Percentiles rank a stretch among this genome's conserved stretches.
phyloP scores from a whole-genome alignment of 306 rosid species.

The Vachellia pachyceras region DNA sequence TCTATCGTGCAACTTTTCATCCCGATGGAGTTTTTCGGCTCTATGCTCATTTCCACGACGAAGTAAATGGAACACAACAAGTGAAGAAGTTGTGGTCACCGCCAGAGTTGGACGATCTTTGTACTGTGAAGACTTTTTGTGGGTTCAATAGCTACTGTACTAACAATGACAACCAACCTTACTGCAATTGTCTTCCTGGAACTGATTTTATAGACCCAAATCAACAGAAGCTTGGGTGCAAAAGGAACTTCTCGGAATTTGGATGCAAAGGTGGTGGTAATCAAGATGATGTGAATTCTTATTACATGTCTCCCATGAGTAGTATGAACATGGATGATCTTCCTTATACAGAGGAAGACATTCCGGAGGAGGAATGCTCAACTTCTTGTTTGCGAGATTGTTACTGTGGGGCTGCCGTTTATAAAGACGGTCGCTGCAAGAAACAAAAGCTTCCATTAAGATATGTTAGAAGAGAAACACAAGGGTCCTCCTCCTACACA shows the following conservation, averaged over 20 bases:
- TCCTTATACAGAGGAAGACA: constrained; percentile 7
- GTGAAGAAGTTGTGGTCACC: not conserved
- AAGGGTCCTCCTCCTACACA: not conserved
- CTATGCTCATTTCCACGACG: not conserved
- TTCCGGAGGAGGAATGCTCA: constrained; percentile 25
- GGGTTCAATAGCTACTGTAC: constrained; percentile 44
- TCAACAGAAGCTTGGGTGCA: constrained; percentile 24
- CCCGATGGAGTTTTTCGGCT: constrained; percentile 35
- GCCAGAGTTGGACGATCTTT: fast-evolving
- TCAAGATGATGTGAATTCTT: not conserved
- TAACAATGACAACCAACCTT: not conserved
- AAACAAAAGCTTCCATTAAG: constrained; percentile 44
- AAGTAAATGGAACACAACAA: not conserved
- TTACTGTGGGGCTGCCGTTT: constrained; percentile 42
- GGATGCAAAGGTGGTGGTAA: constrained; percentile 15
- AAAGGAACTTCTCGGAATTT: constrained; percentile 25
- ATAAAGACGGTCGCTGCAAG: not conserved
- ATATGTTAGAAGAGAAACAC: not conserved
- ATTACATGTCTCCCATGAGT: not conserved
- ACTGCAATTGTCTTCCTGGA: constrained; percentile 29
- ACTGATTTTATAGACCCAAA: constrained; percentile 22
- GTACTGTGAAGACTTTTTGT: constrained; percentile 7
- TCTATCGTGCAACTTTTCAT: constrained; percentile 35
- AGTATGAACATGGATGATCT: not conserved
- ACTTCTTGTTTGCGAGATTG: constrained; percentile 43